Evolutionary conservation across 2,329 filamentous ascomycete species (phyloP).

Genomic region (Colletotrichum magnum): DNA sequence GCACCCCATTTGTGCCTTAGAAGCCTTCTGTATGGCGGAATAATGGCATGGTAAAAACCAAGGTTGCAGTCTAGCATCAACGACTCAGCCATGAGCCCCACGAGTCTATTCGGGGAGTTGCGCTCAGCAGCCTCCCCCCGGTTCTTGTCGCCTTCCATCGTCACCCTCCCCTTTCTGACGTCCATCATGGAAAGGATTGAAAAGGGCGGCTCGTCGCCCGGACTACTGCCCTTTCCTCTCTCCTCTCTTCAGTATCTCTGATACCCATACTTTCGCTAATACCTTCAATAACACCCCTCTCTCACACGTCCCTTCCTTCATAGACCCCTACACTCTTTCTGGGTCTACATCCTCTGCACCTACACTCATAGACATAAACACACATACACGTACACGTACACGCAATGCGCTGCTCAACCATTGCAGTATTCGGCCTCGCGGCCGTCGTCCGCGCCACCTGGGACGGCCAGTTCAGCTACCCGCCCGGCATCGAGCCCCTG

Average conservation of each 20-base stretch:
- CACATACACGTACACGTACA: slow-evolving; percentile 9
- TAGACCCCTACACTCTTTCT: slow-evolving; percentile 17
- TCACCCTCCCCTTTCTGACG: background rate
- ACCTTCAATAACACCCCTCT: slow-evolving; percentile 34
- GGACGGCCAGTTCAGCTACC: slow-evolving; percentile 42
- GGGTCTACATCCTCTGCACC: slow-evolving; percentile 13
- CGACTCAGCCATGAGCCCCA: slow-evolving; percentile 24
- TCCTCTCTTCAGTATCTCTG: slow-evolving; percentile 43
- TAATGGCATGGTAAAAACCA: slow-evolving; percentile 13
- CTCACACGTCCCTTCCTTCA: slow-evolving; percentile 20
- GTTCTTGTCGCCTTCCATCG: slow-evolving; percentile 4
- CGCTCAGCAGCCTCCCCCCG: slow-evolving; percentile 6
- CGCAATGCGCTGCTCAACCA: slow-evolving; percentile 41
- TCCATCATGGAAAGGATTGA: slow-evolving; percentile 25
- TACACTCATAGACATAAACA: slow-evolving; percentile 5
- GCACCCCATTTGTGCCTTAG: background rate
- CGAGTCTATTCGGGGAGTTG: slow-evolving; percentile 28
- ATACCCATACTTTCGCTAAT: slow-evolving; percentile 44
- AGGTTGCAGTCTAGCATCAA: slow-evolving; percentile 9
- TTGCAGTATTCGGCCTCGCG: slow-evolving; percentile 41
- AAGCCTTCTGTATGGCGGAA: slow-evolving; percentile 20
- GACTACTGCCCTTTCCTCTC: background rate
- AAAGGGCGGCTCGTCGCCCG: slow-evolving; percentile 34
- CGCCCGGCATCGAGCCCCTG: slow-evolving; percentile 42
- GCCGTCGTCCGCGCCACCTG: slow-evolving; percentile 38